Evolutionary conservation across 2,329 filamentous ascomycete genomes (phyloP).

Genomic region (Dothiorella sarmentorum): DNA sequence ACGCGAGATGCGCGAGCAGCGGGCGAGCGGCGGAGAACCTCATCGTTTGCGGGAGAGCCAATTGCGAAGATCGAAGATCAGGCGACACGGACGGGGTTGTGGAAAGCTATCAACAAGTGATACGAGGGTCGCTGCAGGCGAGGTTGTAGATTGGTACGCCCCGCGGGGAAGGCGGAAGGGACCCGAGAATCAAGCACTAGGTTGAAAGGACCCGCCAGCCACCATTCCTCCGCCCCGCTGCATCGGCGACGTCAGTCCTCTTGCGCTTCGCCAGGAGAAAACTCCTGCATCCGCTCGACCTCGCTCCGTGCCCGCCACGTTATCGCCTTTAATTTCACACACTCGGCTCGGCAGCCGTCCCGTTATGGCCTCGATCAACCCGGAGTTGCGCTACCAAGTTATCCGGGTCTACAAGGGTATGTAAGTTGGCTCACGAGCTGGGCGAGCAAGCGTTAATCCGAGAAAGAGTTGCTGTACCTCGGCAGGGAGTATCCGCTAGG

Average conservation of each 20-base stretch:
- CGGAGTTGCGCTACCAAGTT: conserved; percentile 66
- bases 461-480: conserved; percentile 73
- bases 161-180: conserved; percentile 1
- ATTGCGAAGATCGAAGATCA: neutral
- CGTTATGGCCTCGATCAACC: conserved; percentile 1
- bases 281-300: neutral
- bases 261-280: neutral
- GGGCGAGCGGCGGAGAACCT: conserved; percentile 5
- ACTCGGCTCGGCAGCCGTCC: neutral
- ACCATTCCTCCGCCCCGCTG: conserved; percentile 5
- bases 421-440: neutral
- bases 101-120: neutral
- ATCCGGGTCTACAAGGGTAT: conserved; percentile 88
- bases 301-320: neutral
- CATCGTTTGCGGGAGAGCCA: neutral
- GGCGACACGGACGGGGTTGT: neutral
- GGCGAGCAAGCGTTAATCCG: conserved; percentile 6
- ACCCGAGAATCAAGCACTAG: neutral
- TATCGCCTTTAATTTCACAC: neutral
- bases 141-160: neutral
- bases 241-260: conserved; percentile 11
- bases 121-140: neutral
- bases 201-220: conserved; percentile 3
- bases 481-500: conserved; percentile 85
- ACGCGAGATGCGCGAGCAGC: conserved; percentile 5